These are phyloP conservation scores for Trametes hirsuta DNA, from an alignment of 1,284 basidiomycete species.

Conservation along the genomic window DNA sequence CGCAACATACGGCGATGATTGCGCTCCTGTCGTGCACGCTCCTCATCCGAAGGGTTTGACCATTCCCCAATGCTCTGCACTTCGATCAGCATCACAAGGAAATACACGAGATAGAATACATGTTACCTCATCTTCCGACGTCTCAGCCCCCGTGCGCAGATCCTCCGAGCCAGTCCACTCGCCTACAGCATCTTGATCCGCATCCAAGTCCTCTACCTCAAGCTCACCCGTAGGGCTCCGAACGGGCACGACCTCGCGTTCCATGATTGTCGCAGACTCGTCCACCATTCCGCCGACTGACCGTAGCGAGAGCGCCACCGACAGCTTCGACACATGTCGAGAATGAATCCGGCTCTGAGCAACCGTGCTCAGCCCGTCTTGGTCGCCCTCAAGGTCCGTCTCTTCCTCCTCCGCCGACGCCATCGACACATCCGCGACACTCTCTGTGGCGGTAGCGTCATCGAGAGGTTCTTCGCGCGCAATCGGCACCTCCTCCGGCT, in stretches of 20 bases:
- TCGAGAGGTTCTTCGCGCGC: conserved; percentile 33
- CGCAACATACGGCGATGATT: conserved; percentile 61
- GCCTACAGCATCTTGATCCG: conserved; percentile 50
- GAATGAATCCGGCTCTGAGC: conserved; percentile 63
- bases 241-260: conserved; percentile 20
- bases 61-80: conserved; percentile 79
- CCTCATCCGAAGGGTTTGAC: conserved; percentile 88
- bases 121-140: conserved; percentile 67
- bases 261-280: conserved; percentile 16
- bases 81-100: not conserved
- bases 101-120: conserved; percentile 4
- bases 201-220: conserved; percentile 42
- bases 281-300: conserved; percentile 55
- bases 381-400: conserved; percentile 37
- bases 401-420: conserved; percentile 34
- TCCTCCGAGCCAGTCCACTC: conserved; percentile 87
- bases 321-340: conserved; percentile 69
- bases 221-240: conserved; percentile 17
- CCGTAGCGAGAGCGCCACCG: conserved; percentile 64
- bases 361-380: conserved; percentile 46
- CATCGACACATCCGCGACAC: conserved; percentile 32
- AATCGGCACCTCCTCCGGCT: conserved; percentile 33
- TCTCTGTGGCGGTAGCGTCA: conserved; percentile 45
- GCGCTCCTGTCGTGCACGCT: conserved; percentile 70
- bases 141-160: conserved; percentile 45